Conservation (phyloP, 2,329 filamentous ascomycete genomes). For the Colletotrichum sidae region DNA sequence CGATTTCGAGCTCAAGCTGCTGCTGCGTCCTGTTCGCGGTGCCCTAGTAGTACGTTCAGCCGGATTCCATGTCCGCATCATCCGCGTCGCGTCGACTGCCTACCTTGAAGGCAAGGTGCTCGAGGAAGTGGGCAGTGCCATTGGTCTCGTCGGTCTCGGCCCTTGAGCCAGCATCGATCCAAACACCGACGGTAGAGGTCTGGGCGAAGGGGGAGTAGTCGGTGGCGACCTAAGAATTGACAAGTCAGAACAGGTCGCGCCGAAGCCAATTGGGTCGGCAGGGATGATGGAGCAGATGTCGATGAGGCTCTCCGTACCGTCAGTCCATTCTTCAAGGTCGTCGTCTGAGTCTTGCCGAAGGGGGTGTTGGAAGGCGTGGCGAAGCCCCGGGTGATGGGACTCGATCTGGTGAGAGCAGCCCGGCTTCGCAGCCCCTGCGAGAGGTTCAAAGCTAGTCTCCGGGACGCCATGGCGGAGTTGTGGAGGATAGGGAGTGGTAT, state of each 20-base stretch:
- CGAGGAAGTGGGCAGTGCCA: conserved; percentile 98
- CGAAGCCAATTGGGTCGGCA: conserved; percentile 51
- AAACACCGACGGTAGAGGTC: conserved; percentile 97
- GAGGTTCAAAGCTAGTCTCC: conserved; percentile 96
- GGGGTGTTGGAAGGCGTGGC: conserved; percentile 79
- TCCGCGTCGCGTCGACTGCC: conserved; percentile 26
- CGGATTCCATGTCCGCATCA: conserved; percentile 7
- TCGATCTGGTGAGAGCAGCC: conserved; percentile 82
- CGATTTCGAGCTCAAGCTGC: conserved; percentile 98
- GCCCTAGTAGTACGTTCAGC: conserved; percentile 65
- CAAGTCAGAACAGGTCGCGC: conserved; percentile 42
- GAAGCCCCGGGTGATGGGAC: conserved; percentile 85
- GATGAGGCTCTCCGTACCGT: conserved; percentile 71
- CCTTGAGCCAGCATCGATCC: conserved; percentile 98
- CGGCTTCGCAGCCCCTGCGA: conserved; percentile 90
- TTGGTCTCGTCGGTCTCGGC: conserved; percentile 99
- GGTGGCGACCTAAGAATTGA: conserved; percentile 81
- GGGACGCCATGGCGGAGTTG: conserved; percentile 85
- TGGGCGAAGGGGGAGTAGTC: conserved; percentile 98
- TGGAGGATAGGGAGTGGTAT: conserved; percentile 61
- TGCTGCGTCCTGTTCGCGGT: conserved; percentile 95
- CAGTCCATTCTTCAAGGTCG: conserved; percentile 96
- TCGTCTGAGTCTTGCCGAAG: conserved; percentile 90
- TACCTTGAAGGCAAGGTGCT: conserved; percentile 99
- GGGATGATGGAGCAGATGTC: conserved; percentile 21